Evolutionary conservation across 768 basidiomycete species (phyloP).

Genomic region (Exidia glandulosa): DNA sequence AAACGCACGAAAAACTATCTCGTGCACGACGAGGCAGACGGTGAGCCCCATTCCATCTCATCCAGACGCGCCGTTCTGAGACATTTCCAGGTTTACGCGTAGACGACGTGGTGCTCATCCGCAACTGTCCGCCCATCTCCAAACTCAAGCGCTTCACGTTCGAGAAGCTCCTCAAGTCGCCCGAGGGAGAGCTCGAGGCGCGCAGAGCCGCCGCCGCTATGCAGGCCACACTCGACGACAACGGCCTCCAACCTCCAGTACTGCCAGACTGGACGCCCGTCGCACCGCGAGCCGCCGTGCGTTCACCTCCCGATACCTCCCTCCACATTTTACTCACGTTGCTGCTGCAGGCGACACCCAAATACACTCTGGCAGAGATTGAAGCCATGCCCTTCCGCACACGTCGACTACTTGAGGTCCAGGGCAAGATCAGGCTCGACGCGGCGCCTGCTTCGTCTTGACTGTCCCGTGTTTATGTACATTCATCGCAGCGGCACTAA

Average conservation of each 20-base stretch:
- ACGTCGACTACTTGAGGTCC: background rate
- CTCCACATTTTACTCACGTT: background rate
- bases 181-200: conserved; percentile 38
- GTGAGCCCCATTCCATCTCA: conserved; percentile 29
- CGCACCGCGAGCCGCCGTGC: background rate
- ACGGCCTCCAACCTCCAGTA: background rate
- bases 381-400: background rate
- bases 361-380: background rate
- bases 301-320: background rate
- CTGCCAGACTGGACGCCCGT: background rate
- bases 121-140: conserved; percentile 73
- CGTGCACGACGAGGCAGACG: conserved; percentile 60
- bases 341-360: background rate
- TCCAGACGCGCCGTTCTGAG: conserved; percentile 3
- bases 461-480: no score
- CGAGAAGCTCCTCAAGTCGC: conserved; percentile 56
- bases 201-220: background rate
- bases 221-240: background rate
- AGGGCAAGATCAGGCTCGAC: background rate
- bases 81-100: conserved; percentile 42
- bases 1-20: conserved; percentile 70
- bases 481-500: background rate
- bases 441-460: no score
- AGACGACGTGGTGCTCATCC: conserved; percentile 65
- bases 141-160: conserved; percentile 68